These are phyloP conservation scores for Drosera capensis DNA, from an alignment of 148 eudicot species.

Conservation along the genomic window DNA sequence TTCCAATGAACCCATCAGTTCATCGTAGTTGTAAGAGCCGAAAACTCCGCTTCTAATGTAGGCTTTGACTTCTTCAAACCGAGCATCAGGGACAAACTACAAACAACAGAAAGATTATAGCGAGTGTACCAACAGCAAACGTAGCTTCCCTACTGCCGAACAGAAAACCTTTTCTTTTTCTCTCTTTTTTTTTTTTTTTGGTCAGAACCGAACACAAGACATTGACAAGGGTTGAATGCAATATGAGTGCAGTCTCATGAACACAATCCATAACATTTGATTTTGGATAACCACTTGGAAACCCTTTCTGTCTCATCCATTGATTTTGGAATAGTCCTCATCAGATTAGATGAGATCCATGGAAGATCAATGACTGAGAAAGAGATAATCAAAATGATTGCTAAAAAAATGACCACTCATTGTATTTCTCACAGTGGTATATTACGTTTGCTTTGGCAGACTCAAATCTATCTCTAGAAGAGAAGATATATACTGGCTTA, in stretches of 20 bases:
- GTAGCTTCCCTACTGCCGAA: background rate
- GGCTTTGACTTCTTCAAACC: conserved; percentile 73
- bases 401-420: too few species aligned
- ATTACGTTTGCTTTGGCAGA: background rate
- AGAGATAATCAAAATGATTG: too few species aligned
- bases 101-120: background rate
- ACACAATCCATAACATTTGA: too few species aligned
- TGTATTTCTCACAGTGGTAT: background rate
- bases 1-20: conserved; percentile 72
- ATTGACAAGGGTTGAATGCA: too few species aligned
- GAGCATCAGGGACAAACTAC: conserved; percentile 77
- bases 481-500: conserved; percentile 7
- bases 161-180: background rate
- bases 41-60: conserved; percentile 69
- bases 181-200: too few species aligned
- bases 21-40: conserved; percentile 48
- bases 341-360: too few species aligned
- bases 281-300: too few species aligned
- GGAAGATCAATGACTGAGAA: too few species aligned
- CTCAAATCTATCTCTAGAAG: background rate
- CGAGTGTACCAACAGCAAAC: background rate
- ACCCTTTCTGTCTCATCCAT: too few species aligned
- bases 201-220: too few species aligned
- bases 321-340: too few species aligned
- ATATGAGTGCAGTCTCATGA: too few species aligned